Base-by-base conservation (phyloP, 768 basidiomycete genomes). In the Mycena albidolilacea region DNA sequence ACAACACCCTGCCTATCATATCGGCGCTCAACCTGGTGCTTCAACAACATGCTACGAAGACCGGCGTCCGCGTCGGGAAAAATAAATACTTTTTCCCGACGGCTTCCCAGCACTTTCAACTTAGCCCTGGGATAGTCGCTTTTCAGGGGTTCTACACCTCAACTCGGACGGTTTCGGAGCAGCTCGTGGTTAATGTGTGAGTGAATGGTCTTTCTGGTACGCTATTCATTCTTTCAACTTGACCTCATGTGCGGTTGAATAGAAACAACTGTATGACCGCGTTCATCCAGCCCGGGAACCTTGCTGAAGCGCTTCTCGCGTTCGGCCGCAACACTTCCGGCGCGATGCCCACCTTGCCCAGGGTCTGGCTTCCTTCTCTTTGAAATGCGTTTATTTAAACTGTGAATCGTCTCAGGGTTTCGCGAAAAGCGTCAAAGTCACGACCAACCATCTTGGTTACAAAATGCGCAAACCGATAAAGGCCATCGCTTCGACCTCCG, bases 261-360 rank as follows among this genome's bases (percentile, higher is more conserved):
- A 88, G 87, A 5, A 90, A 90, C 73, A 86, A 88, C 21, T 89
- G 88, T 75, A 88, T 87, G 83, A 86, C 88, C 5, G 89, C 90
- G 0, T 90, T 90, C 73, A 82, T 90, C 44, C 82, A 85, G 14
- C 88, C 88, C 0, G 90, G 92, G 0, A 93, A 91, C 72, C 84
- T 95, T 10, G 90, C 90, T 0, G 83, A 92, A 0, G 87, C 89
- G 4, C 84, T 95, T 59, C 23, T 82, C 8, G 85, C 83, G 3
- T 94, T 93, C 73, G 69, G 79, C 6, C 74, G 73, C 5, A 78
- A 81, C 21, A 86, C 89, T 0, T 75, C 78, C 2, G 90, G 87
- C 0, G 84, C 81, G 14, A 82, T 87, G 84, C 85, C 85, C 0
- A 82, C 79, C 1, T 80, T 90, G 68, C 89, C 88, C 0, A 83